Evolutionary conservation across 2,329 filamentous ascomycete species (phyloP).

Genomic region (Microsporum ferrugineum): DNA sequence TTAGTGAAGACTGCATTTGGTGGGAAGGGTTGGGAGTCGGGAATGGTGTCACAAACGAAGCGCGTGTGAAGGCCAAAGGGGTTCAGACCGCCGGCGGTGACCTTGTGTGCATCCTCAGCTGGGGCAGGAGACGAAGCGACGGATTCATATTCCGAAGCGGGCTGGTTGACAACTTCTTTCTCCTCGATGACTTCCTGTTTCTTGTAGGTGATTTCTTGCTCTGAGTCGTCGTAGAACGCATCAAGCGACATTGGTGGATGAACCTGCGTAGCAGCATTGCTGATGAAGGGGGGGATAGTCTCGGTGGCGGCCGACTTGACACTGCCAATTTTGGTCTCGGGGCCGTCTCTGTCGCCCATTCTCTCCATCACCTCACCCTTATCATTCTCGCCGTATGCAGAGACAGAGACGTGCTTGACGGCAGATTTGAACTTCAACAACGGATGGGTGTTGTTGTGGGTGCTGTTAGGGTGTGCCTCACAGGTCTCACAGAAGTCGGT

Average conservation of each 20-base stretch:
- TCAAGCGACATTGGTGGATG: neutral
- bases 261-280: slow-evolving; percentile 40
- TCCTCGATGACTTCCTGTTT: slow-evolving; percentile 13
- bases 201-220: neutral
- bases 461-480: slow-evolving; percentile 73
- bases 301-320: slow-evolving; percentile 43
- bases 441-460: slow-evolving; percentile 90
- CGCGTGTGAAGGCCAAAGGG: slow-evolving; percentile 40
- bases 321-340: slow-evolving; percentile 9
- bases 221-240: neutral
- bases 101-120: slow-evolving; percentile 24
- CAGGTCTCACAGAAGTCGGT: slow-evolving; percentile 91
- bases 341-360: slow-evolving; percentile 54
- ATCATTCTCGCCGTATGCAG: slow-evolving; percentile 66
- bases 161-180: slow-evolving; percentile 11
- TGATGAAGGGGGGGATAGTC: slow-evolving; percentile 35
- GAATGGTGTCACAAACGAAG: slow-evolving; percentile 67
- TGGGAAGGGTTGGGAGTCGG: slow-evolving; percentile 62
- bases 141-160: neutral
- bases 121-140: neutral
- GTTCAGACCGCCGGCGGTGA: slow-evolving; percentile 13
- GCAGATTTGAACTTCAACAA: slow-evolving; percentile 95
- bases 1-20: slow-evolving; percentile 71
- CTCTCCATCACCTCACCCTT: slow-evolving; percentile 52
- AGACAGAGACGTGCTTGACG: slow-evolving; percentile 76